Evolutionary conservation across 2,329 filamentous ascomycete species (phyloP).

Genomic region (Dactylonectria estremocensis): DNA sequence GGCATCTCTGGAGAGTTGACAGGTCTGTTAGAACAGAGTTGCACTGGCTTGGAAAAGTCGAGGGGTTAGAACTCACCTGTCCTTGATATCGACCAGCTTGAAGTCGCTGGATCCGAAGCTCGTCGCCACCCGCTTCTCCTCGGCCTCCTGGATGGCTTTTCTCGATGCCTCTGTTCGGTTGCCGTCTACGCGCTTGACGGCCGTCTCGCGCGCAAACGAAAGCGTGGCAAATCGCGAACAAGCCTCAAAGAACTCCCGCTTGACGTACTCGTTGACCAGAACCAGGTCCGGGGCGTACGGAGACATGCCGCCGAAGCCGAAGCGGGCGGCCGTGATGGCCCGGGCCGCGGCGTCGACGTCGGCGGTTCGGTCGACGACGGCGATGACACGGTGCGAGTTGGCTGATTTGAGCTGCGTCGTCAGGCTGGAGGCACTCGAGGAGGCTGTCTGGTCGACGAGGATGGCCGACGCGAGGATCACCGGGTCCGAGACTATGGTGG

Average conservation of each 20-base stretch:
- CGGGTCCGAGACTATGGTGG: slow-evolving; percentile 16
- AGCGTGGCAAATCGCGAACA: slow-evolving; percentile 20
- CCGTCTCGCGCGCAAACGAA: slow-evolving; percentile 24
- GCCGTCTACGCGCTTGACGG: slow-evolving; percentile 18
- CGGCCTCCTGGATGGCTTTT: slow-evolving; percentile 21
- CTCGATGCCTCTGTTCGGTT: slow-evolving; percentile 20
- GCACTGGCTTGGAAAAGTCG: too few species aligned
- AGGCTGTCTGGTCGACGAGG: slow-evolving; percentile 19
- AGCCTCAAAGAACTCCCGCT: slow-evolving; percentile 39
- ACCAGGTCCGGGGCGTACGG: slow-evolving; percentile 42
- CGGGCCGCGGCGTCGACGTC: slow-evolving; percentile 37
- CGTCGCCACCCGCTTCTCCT: slow-evolving; percentile 14
- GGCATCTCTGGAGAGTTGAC: slow-evolving; percentile 1
- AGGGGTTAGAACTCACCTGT: not conserved
- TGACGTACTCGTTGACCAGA: slow-evolving; percentile 42
- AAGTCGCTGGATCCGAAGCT: slow-evolving; percentile 24
- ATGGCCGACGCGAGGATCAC: slow-evolving; percentile 19
- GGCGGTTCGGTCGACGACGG: slow-evolving; percentile 42
- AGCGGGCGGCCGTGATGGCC: slow-evolving; percentile 34
- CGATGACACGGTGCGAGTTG: slow-evolving; percentile 23
- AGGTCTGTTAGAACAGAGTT: not conserved
- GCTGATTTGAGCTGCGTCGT: slow-evolving; percentile 17
- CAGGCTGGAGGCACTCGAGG: slow-evolving; percentile 23
- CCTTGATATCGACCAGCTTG: slow-evolving; percentile 29
- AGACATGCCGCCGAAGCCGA: slow-evolving; percentile 34